Percentiles rank a stretch among this genome's conserved stretches.
Conservation (phyloP, 768 basidiomycete genomes). For the Suillus occidentalis region DNA sequence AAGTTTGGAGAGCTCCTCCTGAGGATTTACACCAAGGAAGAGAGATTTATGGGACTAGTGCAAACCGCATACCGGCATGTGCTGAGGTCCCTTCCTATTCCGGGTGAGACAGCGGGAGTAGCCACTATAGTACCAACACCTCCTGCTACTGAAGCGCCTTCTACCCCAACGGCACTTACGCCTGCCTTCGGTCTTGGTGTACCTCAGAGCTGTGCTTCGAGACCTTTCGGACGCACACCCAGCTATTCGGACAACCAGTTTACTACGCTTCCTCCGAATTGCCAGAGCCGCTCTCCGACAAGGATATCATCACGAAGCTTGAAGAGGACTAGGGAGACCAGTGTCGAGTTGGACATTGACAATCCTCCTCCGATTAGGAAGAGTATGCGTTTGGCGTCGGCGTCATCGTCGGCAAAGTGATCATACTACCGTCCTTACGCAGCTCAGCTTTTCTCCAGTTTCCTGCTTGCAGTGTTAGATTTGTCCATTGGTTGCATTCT, state of each 20-base stretch:
- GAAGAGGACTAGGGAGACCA: slow-evolving; percentile 24
- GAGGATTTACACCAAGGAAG: slow-evolving; percentile 69
- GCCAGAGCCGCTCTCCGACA: slow-evolving; percentile 29
- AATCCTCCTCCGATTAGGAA: slow-evolving; percentile 22
- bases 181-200: slow-evolving; percentile 18
- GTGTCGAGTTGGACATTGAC: slow-evolving; percentile 15
- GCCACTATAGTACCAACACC: slow-evolving; percentile 27
- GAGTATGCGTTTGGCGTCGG: slow-evolving; percentile 15
- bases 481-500: not conserved
- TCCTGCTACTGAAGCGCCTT: slow-evolving; percentile 38
- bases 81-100: slow-evolving; percentile 22
- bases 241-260: slow-evolving; percentile 44
- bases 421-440: not conserved
- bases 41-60: slow-evolving; percentile 53
- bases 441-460: not conserved
- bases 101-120: slow-evolving; percentile 5
- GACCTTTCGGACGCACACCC: slow-evolving; percentile 28
- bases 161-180: slow-evolving; percentile 32
- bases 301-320: slow-evolving; percentile 25
- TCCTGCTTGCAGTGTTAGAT: not conserved
- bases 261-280: slow-evolving; percentile 43
- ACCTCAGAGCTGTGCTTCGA: slow-evolving; percentile 3
- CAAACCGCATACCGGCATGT: slow-evolving; percentile 66
- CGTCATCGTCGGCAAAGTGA: not conserved
- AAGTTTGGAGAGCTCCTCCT: slow-evolving; percentile 71